Conservation (phyloP, 768 basidiomycete genomes). For the Lentinula lateritia region DNA sequence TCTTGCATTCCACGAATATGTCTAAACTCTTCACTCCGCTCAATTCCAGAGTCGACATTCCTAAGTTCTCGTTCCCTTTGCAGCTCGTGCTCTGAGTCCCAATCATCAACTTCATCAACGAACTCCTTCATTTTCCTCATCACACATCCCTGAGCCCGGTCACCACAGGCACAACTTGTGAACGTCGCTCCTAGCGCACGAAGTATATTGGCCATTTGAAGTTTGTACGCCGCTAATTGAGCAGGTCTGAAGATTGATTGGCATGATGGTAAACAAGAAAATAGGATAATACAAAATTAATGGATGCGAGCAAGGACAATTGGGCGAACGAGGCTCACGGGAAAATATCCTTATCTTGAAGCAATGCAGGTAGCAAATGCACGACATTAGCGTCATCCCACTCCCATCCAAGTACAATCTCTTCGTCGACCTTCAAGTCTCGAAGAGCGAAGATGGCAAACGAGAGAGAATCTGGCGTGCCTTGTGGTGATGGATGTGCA, state of each 20-base stretch:
- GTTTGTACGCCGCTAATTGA: conserved; percentile 15
- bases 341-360: conserved; percentile 51
- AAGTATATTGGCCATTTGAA: conserved; percentile 65
- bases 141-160: conserved; percentile 54
- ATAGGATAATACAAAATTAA: conserved; percentile 4
- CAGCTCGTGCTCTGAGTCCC: conserved; percentile 4
- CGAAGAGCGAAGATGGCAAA: conserved; percentile 81
- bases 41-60: not conserved
- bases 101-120: conserved; percentile 32
- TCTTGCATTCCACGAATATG: too few species aligned
- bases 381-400: conserved; percentile 93
- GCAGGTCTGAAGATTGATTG: not conserved
- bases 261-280: conserved; percentile 2
- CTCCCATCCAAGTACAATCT: conserved; percentile 90
- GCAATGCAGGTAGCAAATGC: conserved; percentile 67
- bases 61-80: not conserved
- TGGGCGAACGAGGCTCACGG: conserved; percentile 37
- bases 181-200: conserved; percentile 67
- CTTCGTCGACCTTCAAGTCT: conserved; percentile 73
- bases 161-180: conserved; percentile 71
- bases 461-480: conserved; percentile 28
- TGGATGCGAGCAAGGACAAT: too few species aligned
- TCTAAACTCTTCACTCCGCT: not conserved
- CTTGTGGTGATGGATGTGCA: not conserved
- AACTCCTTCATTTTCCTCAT: conserved; percentile 61